phyloP scores from a whole-genome alignment of 2,329 filamentous ascomycete species.

The Bipolaris cookei region DNA sequence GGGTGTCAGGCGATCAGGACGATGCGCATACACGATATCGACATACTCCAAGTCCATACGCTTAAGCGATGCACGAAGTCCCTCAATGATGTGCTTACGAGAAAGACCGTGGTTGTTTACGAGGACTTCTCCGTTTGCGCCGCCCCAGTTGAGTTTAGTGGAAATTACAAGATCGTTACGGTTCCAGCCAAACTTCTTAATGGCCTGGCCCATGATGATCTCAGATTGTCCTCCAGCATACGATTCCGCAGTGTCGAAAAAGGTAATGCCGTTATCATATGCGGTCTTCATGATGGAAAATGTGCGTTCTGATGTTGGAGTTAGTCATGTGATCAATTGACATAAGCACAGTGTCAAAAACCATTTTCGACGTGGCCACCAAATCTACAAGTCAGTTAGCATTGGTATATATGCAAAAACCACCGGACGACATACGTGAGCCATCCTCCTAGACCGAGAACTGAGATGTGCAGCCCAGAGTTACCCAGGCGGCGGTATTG shows the following conservation, averaged over 20 bases:
- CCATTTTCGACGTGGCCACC: slow-evolving; percentile 74
- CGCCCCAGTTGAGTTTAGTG: slow-evolving; percentile 52
- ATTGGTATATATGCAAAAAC: background rate
- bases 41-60: slow-evolving; percentile 67
- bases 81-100: slow-evolving; percentile 74
- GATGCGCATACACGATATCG: slow-evolving; percentile 73
- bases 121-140: slow-evolving; percentile 56
- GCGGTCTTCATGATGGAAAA: slow-evolving; percentile 62
- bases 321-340: slow-evolving; percentile 2
- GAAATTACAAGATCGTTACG: slow-evolving; percentile 56
- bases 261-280: slow-evolving; percentile 60
- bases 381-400: slow-evolving; percentile 23
- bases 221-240: slow-evolving; percentile 63
- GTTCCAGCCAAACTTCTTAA: slow-evolving; percentile 64
- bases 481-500: slow-evolving; percentile 73
- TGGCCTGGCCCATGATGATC: slow-evolving; percentile 61
- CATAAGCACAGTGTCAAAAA: slow-evolving; percentile 30
- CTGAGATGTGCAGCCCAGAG: slow-evolving; percentile 75
- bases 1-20: slow-evolving; percentile 70
- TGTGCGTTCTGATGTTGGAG: slow-evolving; percentile 55
- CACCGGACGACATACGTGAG: slow-evolving; percentile 65
- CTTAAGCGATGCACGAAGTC: slow-evolving; percentile 65
- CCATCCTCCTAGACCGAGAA: slow-evolving; percentile 67
- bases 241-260: slow-evolving; percentile 38
- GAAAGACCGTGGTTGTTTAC: slow-evolving; percentile 73